These are phyloP conservation scores for Aspergillus persii DNA, from an alignment of 2,329 filamentous ascomycete genomes.

Conservation along the genomic window DNA sequence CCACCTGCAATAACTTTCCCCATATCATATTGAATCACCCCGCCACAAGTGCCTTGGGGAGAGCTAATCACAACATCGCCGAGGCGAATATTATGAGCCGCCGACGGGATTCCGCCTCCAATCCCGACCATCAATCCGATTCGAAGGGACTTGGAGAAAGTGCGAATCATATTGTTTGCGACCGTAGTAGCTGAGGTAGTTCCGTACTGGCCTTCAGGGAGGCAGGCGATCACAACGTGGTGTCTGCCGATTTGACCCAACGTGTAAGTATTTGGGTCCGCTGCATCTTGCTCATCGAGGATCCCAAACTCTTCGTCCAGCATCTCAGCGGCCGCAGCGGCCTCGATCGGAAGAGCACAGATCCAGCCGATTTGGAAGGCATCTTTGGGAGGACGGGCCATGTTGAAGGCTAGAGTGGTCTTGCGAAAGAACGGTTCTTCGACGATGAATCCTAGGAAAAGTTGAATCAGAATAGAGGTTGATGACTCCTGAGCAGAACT, in stretches of 20 bases:
- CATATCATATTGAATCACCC: slow-evolving; percentile 28
- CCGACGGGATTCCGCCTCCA: slow-evolving; percentile 25
- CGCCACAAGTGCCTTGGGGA: slow-evolving; percentile 16
- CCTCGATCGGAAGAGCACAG: too few relatives aligned
- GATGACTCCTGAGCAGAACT: too few relatives aligned
- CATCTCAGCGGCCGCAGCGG: too few relatives aligned
- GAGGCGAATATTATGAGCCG: slow-evolving; percentile 25
- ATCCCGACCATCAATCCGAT: slow-evolving; percentile 24
- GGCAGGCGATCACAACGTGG: slow-evolving; percentile 20
- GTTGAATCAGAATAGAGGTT: too few relatives aligned
- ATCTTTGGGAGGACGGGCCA: too few relatives aligned
- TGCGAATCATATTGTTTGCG: slow-evolving; percentile 17
- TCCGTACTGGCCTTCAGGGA: slow-evolving; percentile 14
- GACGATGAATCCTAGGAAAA: too few relatives aligned
- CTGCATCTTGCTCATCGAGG: too few relatives aligned
- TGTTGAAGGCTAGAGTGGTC: too few relatives aligned
- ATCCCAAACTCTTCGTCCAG: too few relatives aligned
- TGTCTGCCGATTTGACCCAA: slow-evolving; percentile 20
- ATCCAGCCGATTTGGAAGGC: too few relatives aligned
- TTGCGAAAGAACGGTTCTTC: too few relatives aligned
- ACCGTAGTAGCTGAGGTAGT: slow-evolving; percentile 15
- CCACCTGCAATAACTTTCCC: slow-evolving; percentile 14
- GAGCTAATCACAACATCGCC: slow-evolving; percentile 31
- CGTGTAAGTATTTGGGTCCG: slow-evolving; percentile 21
- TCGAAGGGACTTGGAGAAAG: slow-evolving; percentile 17